Percentiles rank a stretch among this genome's conserved stretches.
These are phyloP conservation scores for Boletus subparvulus DNA, from an alignment of 768 basidiomycete genomes.

Conservation along the genomic window DNA sequence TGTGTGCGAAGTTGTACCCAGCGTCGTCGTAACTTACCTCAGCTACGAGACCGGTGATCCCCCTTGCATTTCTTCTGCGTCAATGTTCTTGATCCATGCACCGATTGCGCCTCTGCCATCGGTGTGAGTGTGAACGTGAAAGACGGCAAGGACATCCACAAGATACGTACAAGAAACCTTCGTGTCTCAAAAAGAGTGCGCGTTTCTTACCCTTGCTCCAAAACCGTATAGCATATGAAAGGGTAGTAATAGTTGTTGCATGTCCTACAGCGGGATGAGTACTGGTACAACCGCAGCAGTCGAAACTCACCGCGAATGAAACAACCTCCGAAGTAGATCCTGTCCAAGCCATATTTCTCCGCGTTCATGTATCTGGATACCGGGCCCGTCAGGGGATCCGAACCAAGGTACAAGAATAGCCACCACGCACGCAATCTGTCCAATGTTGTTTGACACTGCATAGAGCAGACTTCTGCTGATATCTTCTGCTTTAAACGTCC, in stretches of 20 bases:
- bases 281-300: background rate
- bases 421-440: conserved; percentile 92
- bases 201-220: conserved; percentile 98
- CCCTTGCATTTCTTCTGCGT: conserved; percentile 37
- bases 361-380: conserved; percentile 86
- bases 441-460: conserved; percentile 98
- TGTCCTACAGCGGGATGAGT: conserved; percentile 59
- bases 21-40: conserved; percentile 1
- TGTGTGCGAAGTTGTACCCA: conserved; percentile 5
- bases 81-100: conserved; percentile 98
- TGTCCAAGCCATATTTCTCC: conserved; percentile 93
- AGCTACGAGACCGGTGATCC: conserved; percentile 7
- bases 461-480: conserved; percentile 93
- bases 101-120: conserved; percentile 80
- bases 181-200: conserved; percentile 94
- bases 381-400: conserved; percentile 13
- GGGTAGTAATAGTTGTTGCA: conserved; percentile 92
- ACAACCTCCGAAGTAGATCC: conserved; percentile 98
- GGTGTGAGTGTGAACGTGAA: background rate
- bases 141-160: background rate
- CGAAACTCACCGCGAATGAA: conserved; percentile 87
- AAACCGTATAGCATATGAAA: conserved; percentile 98
- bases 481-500: conserved; percentile 84
- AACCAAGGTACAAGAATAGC: conserved; percentile 5
- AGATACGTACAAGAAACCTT: conserved; percentile 87